Conservation (phyloP, 495 filamentous ascomycete genomes). For the Venustampulla echinocandica region DNA sequence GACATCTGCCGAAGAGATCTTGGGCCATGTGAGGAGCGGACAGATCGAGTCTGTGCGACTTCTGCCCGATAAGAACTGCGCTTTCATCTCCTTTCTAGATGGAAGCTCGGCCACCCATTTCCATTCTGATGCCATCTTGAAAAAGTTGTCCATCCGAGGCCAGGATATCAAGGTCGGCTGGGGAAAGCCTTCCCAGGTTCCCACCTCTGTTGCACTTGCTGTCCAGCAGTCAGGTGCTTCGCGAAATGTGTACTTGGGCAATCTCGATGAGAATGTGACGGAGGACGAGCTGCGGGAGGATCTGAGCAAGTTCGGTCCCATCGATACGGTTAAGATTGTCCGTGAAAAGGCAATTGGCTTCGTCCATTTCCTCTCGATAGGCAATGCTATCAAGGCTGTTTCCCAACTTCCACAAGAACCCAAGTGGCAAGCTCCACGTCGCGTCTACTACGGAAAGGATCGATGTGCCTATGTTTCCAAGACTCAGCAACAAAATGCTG, state of each 20-base stretch:
- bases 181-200: conserved; percentile 97
- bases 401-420: conserved; percentile 90
- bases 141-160: conserved; percentile 94
- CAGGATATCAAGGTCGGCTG: conserved; percentile 99
- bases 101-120: conserved; percentile 96
- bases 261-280: conserved; percentile 77
- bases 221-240: conserved; percentile 97
- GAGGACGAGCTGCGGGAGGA: conserved; percentile 94
- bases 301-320: conserved; percentile 89
- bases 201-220: conserved; percentile 89
- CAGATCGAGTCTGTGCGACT: conserved; percentile 97
- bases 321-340: conserved; percentile 96
- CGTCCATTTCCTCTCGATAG: conserved; percentile 94
- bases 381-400: conserved; percentile 98
- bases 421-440: conserved; percentile 91
- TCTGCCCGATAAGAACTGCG: conserved; percentile 97
- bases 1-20: conserved; percentile 95
- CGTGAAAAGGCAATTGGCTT: conserved; percentile 98
- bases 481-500: conserved; percentile 98
- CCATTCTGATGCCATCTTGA: conserved; percentile 98
- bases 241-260: conserved; percentile 96
- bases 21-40: conserved; percentile 92
- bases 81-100: conserved; percentile 97
- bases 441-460: conserved; percentile 98
- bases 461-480: conserved; percentile 97